Percentiles rank a stretch among this genome's conserved stretches.
These are phyloP conservation scores for Sphagnum contortum DNA, from an alignment of 225 moss, liverwort and hornwort species.

Conservation along the genomic window DNA sequence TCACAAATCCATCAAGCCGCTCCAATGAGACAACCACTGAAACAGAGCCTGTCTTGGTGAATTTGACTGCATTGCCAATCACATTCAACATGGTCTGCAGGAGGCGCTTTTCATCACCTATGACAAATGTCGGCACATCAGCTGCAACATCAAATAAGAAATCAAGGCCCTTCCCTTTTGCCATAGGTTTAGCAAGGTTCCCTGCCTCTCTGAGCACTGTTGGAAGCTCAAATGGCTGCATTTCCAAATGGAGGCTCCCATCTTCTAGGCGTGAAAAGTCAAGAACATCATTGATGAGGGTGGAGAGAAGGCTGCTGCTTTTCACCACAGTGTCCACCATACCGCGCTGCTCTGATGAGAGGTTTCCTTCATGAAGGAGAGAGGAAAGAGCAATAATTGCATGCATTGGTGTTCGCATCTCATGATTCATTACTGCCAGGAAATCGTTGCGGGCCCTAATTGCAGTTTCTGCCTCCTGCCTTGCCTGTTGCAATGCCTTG, in stretches of 20 bases:
- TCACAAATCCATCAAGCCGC: conserved; percentile 18
- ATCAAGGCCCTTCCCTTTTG: conserved; percentile 41
- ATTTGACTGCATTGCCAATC: conserved; percentile 52
- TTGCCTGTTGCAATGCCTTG: conserved; percentile 64
- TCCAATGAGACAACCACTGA: conserved; percentile 36
- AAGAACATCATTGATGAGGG: conserved; percentile 85
- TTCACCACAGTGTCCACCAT: conserved; percentile 95
- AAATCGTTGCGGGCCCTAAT: conserved; percentile 86
- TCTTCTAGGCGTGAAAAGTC: conserved; percentile 92
- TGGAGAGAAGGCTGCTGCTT: conserved; percentile 93
- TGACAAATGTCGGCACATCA: conserved; percentile 36
- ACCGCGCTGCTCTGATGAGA: conserved; percentile 65
- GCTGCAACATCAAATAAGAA: conserved; percentile 35
- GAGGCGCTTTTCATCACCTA: conserved; percentile 50
- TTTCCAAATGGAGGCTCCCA: conserved; percentile 64
- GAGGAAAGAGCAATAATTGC: conserved; percentile 92
- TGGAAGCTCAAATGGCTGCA: conserved; percentile 59
- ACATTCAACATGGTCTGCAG: conserved; percentile 47
- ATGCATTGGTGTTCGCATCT: conserved; percentile 98
- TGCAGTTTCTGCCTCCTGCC: conserved; percentile 76
- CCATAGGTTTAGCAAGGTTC: conserved; percentile 89
- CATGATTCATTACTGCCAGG: conserved; percentile 92
- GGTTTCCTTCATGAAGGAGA: conserved; percentile 66
- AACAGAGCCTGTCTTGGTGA: conserved; percentile 40
- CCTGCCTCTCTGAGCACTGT: conserved; percentile 76